Evolutionary conservation across 1,284 basidiomycete genomes (phyloP), one percentile per base, ranked within the genome.

Genomic region (Schizopora paradoxa): DNA sequence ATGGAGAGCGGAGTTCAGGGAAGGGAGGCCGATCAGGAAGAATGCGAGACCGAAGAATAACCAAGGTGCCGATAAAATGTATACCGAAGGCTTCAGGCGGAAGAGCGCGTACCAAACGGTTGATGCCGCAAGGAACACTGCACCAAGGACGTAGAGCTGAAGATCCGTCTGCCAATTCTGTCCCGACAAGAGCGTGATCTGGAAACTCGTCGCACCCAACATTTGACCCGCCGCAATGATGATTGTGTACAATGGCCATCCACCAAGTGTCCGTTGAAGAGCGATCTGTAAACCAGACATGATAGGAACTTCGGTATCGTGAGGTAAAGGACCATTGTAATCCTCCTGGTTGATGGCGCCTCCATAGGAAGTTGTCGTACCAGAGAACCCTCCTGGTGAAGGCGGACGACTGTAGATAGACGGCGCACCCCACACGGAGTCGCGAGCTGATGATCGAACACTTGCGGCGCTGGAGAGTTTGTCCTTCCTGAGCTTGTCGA

Each of bases 181-280:
- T 45, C 91, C 91, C 19, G 87, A 85, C 28, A 94, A 73, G 22
- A 94, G 69, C 18, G 89, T 92, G 57, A 94, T 86, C 67, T 95
- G 91, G 79, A 94, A 95, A 61, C 91, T 93, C n/a, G 91, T 92
- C 29, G 86, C 85, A 51, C 82, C 80, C 53, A 89, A 62, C 80
- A 89, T 87, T 72, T 91, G 91, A 41, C 91, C 91, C 31, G 87
- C 57, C 31, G 83, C 90, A 50, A 94, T 85, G 57, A 94, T 71
- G 56, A 94, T 87, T 25, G 89, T 86, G 66, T 95, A 95, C 52
- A 94, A 61, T 1, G 91, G 91, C 91, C 91, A 95, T 41, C 86
- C 85, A 38, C 67, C 76, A 39, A 91, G 61, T 61, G 87, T 79
- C 39, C 86, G 73, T 38, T 86, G 73, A 77, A 94, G 75, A 19